Percentiles rank a stretch among this genome's conserved stretches.
Evolutionary conservation across 2,329 filamentous ascomycete species (phyloP).

Genomic region (Colletotrichum cuscutae): DNA sequence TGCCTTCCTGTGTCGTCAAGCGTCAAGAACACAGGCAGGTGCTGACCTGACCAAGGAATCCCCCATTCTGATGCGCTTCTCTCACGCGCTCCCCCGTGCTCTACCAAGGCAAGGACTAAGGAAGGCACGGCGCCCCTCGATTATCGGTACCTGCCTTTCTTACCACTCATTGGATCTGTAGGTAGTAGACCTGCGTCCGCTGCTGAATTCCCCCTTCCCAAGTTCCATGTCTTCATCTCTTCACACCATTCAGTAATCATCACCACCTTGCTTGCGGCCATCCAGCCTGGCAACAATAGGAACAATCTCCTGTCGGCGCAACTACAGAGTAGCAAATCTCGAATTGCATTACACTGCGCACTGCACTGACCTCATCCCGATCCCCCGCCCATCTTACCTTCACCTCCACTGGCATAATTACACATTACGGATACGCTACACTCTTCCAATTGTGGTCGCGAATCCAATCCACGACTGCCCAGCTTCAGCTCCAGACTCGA

Average conservation of each 20-base stretch:
- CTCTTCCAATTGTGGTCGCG: not conserved
- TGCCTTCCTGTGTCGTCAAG: not conserved
- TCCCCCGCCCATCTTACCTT: constrained; percentile 5
- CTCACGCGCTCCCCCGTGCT: not conserved
- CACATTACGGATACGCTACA: constrained; percentile 10
- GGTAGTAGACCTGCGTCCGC: not conserved
- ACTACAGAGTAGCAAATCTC: not conserved
- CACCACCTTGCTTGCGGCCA: not conserved
- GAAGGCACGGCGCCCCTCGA: not conserved
- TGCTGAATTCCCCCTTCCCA: not conserved
- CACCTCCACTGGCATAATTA: constrained; percentile 26
- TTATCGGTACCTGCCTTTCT: not conserved
- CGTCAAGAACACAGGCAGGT: not conserved
- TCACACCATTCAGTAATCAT: not conserved
- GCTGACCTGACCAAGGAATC: not conserved
- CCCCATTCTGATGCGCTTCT: not conserved
- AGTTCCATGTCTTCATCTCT: not conserved
- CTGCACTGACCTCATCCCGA: constrained; percentile 28
- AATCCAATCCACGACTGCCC: not conserved
- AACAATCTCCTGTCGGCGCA: not conserved
- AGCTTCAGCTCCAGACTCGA: not conserved
- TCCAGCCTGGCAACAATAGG: not conserved
- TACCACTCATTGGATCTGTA: not conserved
- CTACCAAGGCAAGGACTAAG: not conserved
- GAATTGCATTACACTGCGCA: not conserved